These are phyloP conservation scores for Penicillium sp. DNA, from an alignment of 2,329 filamentous ascomycete genomes.

Conservation along the genomic window DNA sequence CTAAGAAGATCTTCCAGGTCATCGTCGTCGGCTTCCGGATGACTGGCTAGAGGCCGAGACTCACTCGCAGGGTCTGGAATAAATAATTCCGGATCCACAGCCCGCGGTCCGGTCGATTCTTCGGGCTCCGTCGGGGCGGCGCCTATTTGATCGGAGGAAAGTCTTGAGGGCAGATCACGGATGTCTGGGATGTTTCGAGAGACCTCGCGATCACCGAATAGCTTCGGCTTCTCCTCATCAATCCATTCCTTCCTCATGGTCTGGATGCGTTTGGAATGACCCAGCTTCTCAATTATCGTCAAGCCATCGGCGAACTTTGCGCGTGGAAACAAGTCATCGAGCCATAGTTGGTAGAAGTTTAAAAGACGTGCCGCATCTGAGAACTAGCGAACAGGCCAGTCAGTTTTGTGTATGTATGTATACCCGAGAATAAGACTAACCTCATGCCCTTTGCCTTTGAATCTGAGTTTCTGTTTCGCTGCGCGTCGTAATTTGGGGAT, in stretches of 20 bases:
- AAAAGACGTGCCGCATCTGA: conserved; percentile 76
- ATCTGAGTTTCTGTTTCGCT: conserved; percentile 64
- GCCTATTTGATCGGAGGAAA: conserved; percentile 5
- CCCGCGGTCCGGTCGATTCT: background rate
- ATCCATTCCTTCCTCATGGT: conserved; percentile 78
- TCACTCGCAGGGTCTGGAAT: conserved; percentile 24
- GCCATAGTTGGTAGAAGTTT: conserved; percentile 91
- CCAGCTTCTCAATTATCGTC: conserved; percentile 85
- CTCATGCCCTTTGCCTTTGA: conserved; percentile 94
- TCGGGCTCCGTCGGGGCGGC: background rate
- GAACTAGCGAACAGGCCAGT: conserved; percentile 53
- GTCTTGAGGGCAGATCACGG: conserved; percentile 1
- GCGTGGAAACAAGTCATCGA: conserved; percentile 91
- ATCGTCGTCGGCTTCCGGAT: conserved; percentile 40
- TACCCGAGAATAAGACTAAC: conserved; percentile 40
- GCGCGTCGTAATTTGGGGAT: conserved; percentile 75
- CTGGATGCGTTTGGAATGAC: conserved; percentile 75
- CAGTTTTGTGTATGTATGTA: conserved; percentile 4
- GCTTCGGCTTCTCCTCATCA: conserved; percentile 55
- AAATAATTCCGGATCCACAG: conserved; percentile 25
- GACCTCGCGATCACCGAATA: conserved; percentile 1
- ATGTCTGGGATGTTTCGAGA: conserved; percentile 1
- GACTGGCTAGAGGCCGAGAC: conserved; percentile 8
- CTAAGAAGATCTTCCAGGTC: conserved; percentile 53
- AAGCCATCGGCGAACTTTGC: conserved; percentile 90